Evolutionary conservation across 305 asterid genomes (phyloP).

Genomic region (Fraxinus baroniana): DNA sequence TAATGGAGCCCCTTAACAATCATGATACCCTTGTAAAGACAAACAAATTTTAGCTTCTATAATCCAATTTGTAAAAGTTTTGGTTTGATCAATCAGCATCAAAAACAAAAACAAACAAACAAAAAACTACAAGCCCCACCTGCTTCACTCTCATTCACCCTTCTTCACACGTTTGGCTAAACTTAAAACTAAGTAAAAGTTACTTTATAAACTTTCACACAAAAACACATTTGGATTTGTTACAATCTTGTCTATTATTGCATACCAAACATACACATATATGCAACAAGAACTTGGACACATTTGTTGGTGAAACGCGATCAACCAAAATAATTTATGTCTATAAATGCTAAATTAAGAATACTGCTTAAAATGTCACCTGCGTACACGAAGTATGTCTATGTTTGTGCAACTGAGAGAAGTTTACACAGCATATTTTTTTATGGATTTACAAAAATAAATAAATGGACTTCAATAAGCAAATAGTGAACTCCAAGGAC

Average conservation of each 20-base stretch:
- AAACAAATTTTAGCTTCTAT: constrained; percentile 36
- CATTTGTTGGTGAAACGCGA: neutral
- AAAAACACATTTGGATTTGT: neutral
- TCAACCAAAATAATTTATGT: neutral
- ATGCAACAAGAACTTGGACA: neutral
- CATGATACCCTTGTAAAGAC: constrained; percentile 37
- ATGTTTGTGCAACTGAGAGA: neutral
- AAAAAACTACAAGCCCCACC: constrained; percentile 5
- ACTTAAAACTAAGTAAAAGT: neutral
- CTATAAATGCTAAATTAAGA: neutral
- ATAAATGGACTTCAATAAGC: constrained; percentile 7
- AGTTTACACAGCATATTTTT: neutral
- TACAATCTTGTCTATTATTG: neutral
- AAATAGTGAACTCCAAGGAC: constrained; percentile 31
- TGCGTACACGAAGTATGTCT: neutral
- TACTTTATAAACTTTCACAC: neutral
- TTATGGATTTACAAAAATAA: constrained; percentile 29
- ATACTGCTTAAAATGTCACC: neutral
- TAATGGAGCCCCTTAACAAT: constrained; percentile 32
- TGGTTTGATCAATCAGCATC: neutral
- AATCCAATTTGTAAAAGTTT: neutral
- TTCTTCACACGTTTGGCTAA: neutral
- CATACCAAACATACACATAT: neutral
- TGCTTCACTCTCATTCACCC: neutral
- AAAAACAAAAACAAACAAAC: neutral